Percentiles rank a stretch among this genome's conserved stretches.
These are phyloP conservation scores for Teratosphaeria zuluensis DNA, from an alignment of 2,329 filamentous ascomycete genomes.

Conservation along the genomic window DNA sequence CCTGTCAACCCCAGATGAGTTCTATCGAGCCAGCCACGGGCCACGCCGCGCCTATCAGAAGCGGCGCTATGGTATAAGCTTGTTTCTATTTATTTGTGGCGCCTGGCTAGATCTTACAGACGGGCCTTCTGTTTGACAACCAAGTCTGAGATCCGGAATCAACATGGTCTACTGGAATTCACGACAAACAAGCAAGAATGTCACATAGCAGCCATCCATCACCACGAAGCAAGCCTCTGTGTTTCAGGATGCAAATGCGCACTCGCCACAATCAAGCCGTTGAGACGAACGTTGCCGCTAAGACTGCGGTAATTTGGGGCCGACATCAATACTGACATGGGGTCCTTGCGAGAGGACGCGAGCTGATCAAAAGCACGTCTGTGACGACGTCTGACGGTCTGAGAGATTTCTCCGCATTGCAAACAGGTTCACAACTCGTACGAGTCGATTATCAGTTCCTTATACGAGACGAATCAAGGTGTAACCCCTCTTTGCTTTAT, in stretches of 20 bases:
- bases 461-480: neutral
- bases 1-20: neutral
- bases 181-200: neutral
- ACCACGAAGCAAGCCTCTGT: neutral
- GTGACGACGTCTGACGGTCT: no score
- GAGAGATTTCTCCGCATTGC: neutral
- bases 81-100: neutral
- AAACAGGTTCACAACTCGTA: neutral
- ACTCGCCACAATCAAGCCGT: neutral
- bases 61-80: neutral
- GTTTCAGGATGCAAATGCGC: neutral
- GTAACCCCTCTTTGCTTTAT: neutral
- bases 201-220: neutral
- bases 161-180: neutral
- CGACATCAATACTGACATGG: neutral
- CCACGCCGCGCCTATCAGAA: neutral
- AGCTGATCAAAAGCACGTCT: neutral
- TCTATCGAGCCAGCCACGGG: neutral
- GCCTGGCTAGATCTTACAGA: neutral
- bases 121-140: neutral
- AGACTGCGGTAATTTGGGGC: neutral
- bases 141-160: neutral
- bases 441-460: neutral
- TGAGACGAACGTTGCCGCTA: neutral
- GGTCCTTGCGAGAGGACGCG: neutral